phyloP scores from a whole-genome alignment of 1,284 basidiomycete species.

The Tranzscheliella williamsii region DNA sequence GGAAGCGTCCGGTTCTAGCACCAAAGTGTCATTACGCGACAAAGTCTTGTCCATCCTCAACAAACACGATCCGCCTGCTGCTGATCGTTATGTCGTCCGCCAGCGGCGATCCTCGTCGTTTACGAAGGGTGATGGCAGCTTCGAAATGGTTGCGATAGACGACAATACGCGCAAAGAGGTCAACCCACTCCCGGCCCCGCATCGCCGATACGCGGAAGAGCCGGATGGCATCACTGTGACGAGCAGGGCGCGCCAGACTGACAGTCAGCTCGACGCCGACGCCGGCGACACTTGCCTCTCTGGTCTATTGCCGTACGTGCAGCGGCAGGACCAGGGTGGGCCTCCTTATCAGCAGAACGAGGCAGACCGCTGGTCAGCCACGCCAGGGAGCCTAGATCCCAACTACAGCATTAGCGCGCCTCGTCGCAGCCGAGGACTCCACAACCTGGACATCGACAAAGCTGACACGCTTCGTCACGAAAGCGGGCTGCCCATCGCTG shows the following conservation, averaged over 20 bases:
- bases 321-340: not conserved
- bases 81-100: not conserved
- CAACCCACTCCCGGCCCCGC: no score
- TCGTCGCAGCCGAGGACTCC: conserved; percentile 3
- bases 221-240: not conserved
- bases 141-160: conserved; percentile 15
- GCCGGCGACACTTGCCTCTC: conserved; percentile 9
- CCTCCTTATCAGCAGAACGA: no score
- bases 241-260: not conserved
- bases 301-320: conserved; percentile 4
- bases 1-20: not conserved
- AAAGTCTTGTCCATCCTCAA: conserved; percentile 16
- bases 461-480: no score
- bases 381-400: conserved; percentile 6
- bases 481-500: no score
- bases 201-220: not conserved
- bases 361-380: no score
- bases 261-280: conserved; percentile 2
- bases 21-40: conserved; percentile 9
- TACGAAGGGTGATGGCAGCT: conserved; percentile 19
- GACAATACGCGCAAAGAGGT: no score
- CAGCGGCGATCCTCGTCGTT: conserved; percentile 22
- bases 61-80: conserved; percentile 21
- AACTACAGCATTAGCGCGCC: conserved; percentile 22
- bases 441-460: conserved; percentile 15